Evolutionary conservation across 371 early-diverging fungal genomes (phyloP), one percentile per base, ranked within the genome.

Genomic region (Rhizopus sp.): DNA sequence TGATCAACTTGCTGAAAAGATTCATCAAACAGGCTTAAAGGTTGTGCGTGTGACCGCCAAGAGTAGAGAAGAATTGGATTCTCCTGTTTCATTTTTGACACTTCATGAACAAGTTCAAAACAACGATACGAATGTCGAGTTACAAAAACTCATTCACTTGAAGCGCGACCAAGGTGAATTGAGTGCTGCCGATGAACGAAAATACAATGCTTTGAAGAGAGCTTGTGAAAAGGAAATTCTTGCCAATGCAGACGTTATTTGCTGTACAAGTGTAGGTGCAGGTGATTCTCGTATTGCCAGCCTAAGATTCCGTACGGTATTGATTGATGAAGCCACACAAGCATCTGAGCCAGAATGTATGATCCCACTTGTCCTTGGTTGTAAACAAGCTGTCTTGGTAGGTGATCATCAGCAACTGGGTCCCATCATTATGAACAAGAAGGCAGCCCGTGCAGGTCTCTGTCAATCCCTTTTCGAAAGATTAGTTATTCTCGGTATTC

Each of bases 361-460:
- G 83, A 99, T 99, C 57, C 99, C 99, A 4, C 81, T 99, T 39
- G 93, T 97, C 7, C 77, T 94, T 46, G 97, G 99, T 4, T 89
- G 90, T 50, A 94, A 93, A 62, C 99, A 98, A 76, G 91, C 92
- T 13, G 93, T 99, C 0, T 82, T 99, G 9, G 98, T 99, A 3
- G 99, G 99, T 33, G 99, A 99, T 75, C 99, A 99, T 69, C 97
- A 98, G 76, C 99, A 99, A 71, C 75, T 99, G 17, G 98, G 98
- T 3, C 99, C 99, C 4, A 97, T 98, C 9, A 93, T 99, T 51
- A 88, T 98, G 85, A 94, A 92, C 83, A 98, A 98, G 74, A 93
- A 95, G 60, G 97, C 97, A 0, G 93, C 96, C 1, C 81, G 89
- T 30, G 96, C 97, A 1, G 99, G 99, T 41, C 81, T 97, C 37